Evolutionary conservation across 257 asterid genomes (phyloP), one percentile per base, ranked within the genome.

Genomic region (Coffea eugenioides): DNA sequence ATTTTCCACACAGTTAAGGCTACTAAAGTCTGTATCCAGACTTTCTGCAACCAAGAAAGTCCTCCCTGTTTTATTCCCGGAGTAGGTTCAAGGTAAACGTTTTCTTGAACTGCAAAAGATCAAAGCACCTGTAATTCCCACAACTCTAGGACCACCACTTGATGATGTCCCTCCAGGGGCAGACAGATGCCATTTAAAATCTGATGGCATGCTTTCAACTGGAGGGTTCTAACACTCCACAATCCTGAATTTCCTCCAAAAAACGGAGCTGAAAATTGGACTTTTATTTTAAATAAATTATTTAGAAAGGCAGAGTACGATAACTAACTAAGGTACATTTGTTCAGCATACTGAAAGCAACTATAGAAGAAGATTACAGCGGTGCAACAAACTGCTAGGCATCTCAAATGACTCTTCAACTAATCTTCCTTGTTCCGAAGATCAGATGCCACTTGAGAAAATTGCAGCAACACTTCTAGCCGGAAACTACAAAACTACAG

Each of bases 371-470:
- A 82, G 85, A 80, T 88, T 87, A 82, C 74, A 66, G 52, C 54
- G 48, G 71, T 23, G 46, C 69, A 65, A 54, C 59, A 80, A 70
- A 66, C 77, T 61, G 79, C 83, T 67, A 75, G 69, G 27, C 87
- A 85, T 80, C 85, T 83, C 69, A 71, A 57, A 77, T 68, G 70
- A 71, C 86, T 76, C 77, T 56, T 71, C 3, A n/a, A 61, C 87
- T 86, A 86, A 76, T 89, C 91, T 79, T 82, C 86, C 85, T 81
- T 31, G 80, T 72, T 80, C 73, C 14, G 61, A 83, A 81, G 80
- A 70, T 73, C 52, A 76, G 21, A 80, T 81, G 79, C 84, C 79
- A 71, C 68, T 6, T 14, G 71, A 65, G 80, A 54, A 76, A 39
- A 48, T 74, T 71, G 62, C 78, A 79, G 79, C 51, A 61, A 78